Conservation (phyloP, 1,284 basidiomycete species). For the Golubevia sp. region DNA sequence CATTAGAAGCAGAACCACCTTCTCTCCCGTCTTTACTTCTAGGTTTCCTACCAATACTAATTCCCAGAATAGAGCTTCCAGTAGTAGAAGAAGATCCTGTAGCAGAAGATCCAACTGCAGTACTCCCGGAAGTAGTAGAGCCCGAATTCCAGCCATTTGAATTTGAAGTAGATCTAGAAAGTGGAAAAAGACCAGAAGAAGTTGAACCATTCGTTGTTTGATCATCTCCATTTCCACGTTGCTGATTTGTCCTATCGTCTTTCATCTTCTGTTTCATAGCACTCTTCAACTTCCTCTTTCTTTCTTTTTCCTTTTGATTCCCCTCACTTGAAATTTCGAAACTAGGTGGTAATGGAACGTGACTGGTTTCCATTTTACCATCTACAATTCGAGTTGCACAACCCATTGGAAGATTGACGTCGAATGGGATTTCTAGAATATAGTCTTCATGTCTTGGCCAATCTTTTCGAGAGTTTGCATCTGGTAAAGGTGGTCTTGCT, state of each 20-base stretch:
- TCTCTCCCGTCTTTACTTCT: neutral
- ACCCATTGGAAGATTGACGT: slow-evolving; percentile 40
- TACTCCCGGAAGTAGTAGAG: neutral
- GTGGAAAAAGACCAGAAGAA: neutral
- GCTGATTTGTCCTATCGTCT: neutral
- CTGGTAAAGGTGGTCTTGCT: slow-evolving; percentile 12
- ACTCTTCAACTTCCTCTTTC: neutral
- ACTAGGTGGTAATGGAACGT: slow-evolving; percentile 43
- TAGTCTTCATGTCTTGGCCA: slow-evolving; percentile 26
- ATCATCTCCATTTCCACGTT: too few relatives aligned
- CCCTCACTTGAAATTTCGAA: slow-evolving; percentile 47
- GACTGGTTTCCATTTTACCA: slow-evolving; percentile 36
- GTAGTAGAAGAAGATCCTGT: neutral
- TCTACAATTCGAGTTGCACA: slow-evolving; percentile 39
- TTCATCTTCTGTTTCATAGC: neutral
- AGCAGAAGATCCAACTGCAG: neutral
- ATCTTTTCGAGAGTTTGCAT: slow-evolving; percentile 14
- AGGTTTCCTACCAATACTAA: neutral
- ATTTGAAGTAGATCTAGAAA: neutral
- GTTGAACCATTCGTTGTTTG: neutral
- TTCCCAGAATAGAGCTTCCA: neutral
- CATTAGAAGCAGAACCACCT: neutral
- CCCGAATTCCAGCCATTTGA: neutral
- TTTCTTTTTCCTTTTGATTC: slow-evolving; percentile 2
- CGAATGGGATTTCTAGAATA: slow-evolving; percentile 37